Base-by-base conservation (phyloP, 768 basidiomycete species). In the Suillus tomentosus region DNA sequence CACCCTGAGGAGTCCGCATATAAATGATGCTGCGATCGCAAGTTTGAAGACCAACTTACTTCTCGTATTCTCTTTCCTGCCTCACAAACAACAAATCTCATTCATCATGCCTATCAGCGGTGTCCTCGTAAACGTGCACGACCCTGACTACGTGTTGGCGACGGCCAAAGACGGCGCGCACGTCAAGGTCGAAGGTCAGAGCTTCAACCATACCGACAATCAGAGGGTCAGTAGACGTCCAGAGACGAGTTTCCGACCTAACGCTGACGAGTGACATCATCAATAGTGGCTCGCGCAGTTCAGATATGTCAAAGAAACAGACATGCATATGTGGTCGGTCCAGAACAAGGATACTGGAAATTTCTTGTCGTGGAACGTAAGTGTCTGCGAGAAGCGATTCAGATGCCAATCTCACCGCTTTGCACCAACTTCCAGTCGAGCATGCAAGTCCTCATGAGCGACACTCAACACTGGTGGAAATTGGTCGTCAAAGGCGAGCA, bases 401-500 rank as follows among this genome's bases (percentile, higher is more conserved):
- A 0, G 2, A 50, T 50, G 24, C 2, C 14, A 4, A 50, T 50
- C 24, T 50, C 24, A 27, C 14, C 24, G 4, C 14, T 50, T 27
- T 15, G 48, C 48, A 8, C 48, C 8, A 27, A 24, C 24, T 24
- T 50, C 24, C 48, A 50, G 48, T 31, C 31, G 0, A 6, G 17
- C 11, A 22, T 2, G 10, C n/a, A n/a, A 0, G 22, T 22, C 22
- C 1, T 48, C 47, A 22, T 22, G 11, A 22, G 11, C 11, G 1
- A 2, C 11, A 47, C 3, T n/a, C 5, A 11, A n/a, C 6, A 47
- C n/a, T 47, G 5, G 11, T 47, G 47, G 47, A 47, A 22, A 47
- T 5, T 22, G 11, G n/a, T 3, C n/a, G 0, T 6, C n/a, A 0
- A 0, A 47, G 31, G 5, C 5, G 31, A 1, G 5, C 7, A 31